Base-by-base conservation (phyloP, 192 early-diverging fungal species). In the Thamnidium elegans region DNA sequence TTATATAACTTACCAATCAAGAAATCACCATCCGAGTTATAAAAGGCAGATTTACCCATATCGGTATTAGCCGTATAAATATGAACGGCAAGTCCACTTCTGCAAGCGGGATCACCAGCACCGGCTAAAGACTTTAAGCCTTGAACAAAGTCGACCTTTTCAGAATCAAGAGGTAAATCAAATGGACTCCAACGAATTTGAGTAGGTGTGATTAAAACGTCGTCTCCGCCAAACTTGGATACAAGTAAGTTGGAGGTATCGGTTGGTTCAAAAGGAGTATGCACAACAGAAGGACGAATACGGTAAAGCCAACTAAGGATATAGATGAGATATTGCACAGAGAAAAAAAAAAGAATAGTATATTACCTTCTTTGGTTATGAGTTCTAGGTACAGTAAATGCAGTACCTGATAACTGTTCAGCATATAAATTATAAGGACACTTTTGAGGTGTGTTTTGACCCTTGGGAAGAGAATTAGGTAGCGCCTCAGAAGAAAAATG, bases 161-260 rank as follows among this genome's bases (percentile, higher is more conserved):
- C 75, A 8, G 47, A 42, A 26, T 79, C 70, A 7, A 77, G 60
- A 9, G 88, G 85, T 21, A 92, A 53, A 63, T 81, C 77, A 73
- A 99, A 97, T 8, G 96, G 94, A 34, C 86, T 88, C 96, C 96
- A 99, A 46, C 94, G 89, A 50, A 94, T 75, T 73, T 95, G 94
- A 67, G 92, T 89, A 3, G 94, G 94, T 11, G 92, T 94, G 9
- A 87, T 65, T 11, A 78, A 73, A 30, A 87, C 84, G 19, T 85
- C 80, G 17, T 61, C 54, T 20, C 43, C 58, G 47, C 70, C 63
- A 21, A 90, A 94, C 52, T 84, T 78, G 63, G 84, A 79, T 20
- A 88, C 77, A 5, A 93, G 64, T 43, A 78, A 65, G 9, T 76
- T 65, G 10, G 36, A 50, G 8, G 39, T 51, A 31, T 44, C 39